phyloP scores from a whole-genome alignment of 192 early-diverging fungal species.

The Linnemannia exigua region DNA sequence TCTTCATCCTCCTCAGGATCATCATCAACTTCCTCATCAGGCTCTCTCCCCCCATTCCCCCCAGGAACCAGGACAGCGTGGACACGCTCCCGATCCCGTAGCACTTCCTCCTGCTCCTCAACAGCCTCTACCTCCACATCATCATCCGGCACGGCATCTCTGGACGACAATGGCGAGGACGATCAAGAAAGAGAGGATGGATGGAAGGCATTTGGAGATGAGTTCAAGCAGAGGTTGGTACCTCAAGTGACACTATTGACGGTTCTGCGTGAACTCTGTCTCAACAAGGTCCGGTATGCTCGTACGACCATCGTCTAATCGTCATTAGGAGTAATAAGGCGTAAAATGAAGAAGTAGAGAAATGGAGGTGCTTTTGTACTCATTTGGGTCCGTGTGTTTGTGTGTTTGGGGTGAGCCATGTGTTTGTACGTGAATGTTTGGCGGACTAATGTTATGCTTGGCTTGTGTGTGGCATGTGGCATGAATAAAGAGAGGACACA shows the following conservation, averaged over 20 bases:
- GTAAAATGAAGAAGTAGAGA: too few species aligned
- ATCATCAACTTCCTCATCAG: too few species aligned
- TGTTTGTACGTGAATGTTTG: too few species aligned
- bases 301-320: background rate
- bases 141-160: background rate
- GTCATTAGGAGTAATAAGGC: too few species aligned
- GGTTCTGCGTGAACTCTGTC: slow-evolving; percentile 22
- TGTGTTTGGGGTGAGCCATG: too few species aligned
- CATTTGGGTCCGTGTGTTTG: background rate
- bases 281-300: slow-evolving; percentile 40
- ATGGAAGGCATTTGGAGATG: slow-evolving; percentile 28
- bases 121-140: background rate
- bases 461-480: too few species aligned
- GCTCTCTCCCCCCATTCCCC: background rate
- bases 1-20: background rate
- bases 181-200: slow-evolving; percentile 4
- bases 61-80: background rate
- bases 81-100: background rate
- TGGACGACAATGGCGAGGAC: background rate
- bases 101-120: background rate
- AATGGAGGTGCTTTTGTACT: too few species aligned
- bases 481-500: too few species aligned
- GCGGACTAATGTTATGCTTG: too few species aligned
- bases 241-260: slow-evolving; percentile 28
- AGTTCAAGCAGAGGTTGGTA: slow-evolving; percentile 28